Percentiles rank a stretch among this genome's conserved stretches.
Evolutionary conservation across 345 rosid species (phyloP).

Genomic region (Eucalyptus rudis): DNA sequence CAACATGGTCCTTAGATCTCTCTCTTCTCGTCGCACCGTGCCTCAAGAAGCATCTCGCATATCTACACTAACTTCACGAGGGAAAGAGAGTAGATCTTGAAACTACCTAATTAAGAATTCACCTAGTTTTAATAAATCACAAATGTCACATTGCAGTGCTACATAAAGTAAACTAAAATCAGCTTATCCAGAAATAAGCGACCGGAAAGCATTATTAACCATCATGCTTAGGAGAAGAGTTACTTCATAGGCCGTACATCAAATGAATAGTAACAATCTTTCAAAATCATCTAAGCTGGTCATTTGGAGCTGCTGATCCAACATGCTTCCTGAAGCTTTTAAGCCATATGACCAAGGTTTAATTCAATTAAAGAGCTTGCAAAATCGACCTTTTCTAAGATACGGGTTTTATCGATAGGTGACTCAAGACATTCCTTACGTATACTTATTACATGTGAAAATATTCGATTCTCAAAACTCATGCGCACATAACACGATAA

Average conservation of each 20-base stretch:
- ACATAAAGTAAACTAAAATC: background rate
- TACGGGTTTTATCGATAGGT: accelerated
- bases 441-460: background rate
- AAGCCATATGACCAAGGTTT: background rate
- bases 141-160: background rate
- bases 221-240: background rate
- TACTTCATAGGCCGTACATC: background rate
- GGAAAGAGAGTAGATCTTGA: background rate
- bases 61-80: background rate
- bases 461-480: background rate
- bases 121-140: background rate
- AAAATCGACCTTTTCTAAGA: background rate
- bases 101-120: background rate
- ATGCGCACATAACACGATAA: background rate
- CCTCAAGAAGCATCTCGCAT: background rate
- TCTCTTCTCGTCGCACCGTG: background rate
- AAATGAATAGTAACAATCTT: background rate
- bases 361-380: background rate
- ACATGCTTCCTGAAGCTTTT: background rate
- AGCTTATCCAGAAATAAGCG: background rate
- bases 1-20: background rate
- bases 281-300: background rate
- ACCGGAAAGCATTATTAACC: background rate
- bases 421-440: background rate
- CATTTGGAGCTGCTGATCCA: background rate